phyloP scores from a whole-genome alignment of 305 asterid species.

The Euphrasia arctica region DNA sequence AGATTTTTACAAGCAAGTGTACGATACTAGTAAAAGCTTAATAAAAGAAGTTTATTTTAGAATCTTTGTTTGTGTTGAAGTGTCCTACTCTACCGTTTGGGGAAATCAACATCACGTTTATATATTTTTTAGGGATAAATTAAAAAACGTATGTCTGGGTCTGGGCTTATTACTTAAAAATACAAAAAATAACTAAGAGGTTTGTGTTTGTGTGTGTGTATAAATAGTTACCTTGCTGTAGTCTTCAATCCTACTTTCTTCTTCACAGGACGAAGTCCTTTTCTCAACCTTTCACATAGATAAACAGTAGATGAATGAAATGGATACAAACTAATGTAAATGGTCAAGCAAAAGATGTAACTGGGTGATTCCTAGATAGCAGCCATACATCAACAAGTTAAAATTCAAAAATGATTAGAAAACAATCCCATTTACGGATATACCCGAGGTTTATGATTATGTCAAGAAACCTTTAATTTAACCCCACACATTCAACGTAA shows the following conservation, averaged over 20 bases:
- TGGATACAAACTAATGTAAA: constrained; percentile 1
- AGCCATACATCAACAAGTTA: background rate
- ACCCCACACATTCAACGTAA: background rate
- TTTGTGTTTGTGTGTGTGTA: background rate
- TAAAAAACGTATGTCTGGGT: too few species aligned
- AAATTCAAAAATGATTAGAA: too few species aligned
- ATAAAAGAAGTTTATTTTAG: too few species aligned
- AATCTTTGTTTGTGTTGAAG: too few species aligned
- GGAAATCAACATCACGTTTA: background rate
- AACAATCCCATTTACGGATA: background rate
- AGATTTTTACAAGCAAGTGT: too few species aligned
- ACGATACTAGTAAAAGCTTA: too few species aligned
- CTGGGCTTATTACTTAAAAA: too few species aligned
- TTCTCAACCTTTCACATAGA: constrained; percentile 62
- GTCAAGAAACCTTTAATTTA: background rate
- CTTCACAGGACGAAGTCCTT: constrained; percentile 99
- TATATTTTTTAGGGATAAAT: too few species aligned
- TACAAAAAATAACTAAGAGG: background rate
- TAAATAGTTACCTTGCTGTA: constrained; percentile 61
- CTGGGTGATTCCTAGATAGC: background rate
- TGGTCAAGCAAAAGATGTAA: constrained; percentile 8
- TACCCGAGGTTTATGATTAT: background rate
- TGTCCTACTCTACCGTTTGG: too few species aligned
- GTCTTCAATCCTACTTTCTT: constrained; percentile 99
- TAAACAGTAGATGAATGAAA: background rate